Evolutionary conservation across 2,329 filamentous ascomycete species (phyloP).

Genomic region (Volutella citrinella): DNA sequence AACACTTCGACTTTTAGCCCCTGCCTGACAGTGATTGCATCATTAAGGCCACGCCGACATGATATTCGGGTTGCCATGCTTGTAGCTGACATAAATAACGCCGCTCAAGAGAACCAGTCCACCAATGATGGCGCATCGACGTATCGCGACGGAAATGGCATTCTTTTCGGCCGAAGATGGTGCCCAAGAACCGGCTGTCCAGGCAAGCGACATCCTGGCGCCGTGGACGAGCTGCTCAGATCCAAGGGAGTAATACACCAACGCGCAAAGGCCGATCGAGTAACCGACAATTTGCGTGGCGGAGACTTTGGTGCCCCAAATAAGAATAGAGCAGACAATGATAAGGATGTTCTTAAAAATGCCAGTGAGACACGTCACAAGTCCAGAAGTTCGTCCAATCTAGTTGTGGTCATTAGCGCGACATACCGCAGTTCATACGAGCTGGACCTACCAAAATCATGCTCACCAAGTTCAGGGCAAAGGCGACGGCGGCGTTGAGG

Average conservation of each 20-base stretch:
- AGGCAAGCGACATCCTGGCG: too few relatives aligned
- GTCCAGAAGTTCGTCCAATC: slow-evolving; percentile 81
- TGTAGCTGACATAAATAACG: too few relatives aligned
- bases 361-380: slow-evolving; percentile 78
- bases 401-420: slow-evolving; percentile 35
- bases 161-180: too few relatives aligned
- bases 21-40: too few relatives aligned
- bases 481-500: slow-evolving; percentile 70
- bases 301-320: slow-evolving; percentile 71
- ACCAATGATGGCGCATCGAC: too few relatives aligned
- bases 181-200: too few relatives aligned
- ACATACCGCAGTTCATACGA: slow-evolving; percentile 1
- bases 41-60: too few relatives aligned
- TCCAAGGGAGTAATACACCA: slow-evolving; percentile 44
- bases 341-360: slow-evolving; percentile 84
- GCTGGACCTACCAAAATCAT: slow-evolving; percentile 67
- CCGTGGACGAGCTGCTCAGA: slow-evolving; percentile 30
- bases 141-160: too few relatives aligned
- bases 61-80: too few relatives aligned
- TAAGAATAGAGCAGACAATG: slow-evolving; percentile 68
- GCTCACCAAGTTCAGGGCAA: slow-evolving; percentile 75
- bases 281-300: slow-evolving; percentile 73
- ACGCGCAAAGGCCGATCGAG: slow-evolving; percentile 56
- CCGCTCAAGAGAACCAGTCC: too few relatives aligned
- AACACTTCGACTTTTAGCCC: too few relatives aligned